Conservation (phyloP, 495 filamentous ascomycete species). For the Neurospora sp. region DNA sequence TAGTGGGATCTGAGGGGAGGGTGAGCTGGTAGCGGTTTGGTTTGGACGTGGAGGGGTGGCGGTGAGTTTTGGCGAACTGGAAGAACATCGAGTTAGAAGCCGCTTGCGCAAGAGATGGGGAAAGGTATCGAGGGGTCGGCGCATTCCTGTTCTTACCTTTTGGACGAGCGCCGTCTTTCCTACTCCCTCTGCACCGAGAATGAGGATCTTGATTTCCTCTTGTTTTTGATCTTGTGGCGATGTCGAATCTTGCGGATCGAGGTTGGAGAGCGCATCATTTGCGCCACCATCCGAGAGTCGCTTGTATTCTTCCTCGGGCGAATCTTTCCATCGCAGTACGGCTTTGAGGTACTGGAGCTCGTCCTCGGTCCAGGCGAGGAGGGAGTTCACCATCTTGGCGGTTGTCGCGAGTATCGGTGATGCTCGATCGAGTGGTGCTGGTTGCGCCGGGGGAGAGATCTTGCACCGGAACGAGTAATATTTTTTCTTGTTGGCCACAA, state of each 20-base stretch:
- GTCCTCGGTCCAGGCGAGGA: conserved; percentile 27
- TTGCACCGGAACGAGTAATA: neutral
- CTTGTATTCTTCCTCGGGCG: conserved; percentile 3
- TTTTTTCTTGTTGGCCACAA: neutral
- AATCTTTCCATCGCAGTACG: conserved; percentile 31
- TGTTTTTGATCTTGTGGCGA: neutral
- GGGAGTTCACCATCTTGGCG: conserved; percentile 18
- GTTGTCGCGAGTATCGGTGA: neutral
- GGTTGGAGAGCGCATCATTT: neutral
- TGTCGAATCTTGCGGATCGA: neutral
- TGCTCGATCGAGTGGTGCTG: neutral
- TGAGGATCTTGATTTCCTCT: conserved; percentile 29
- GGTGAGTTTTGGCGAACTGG: neutral
- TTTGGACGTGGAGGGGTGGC: conserved; percentile 13
- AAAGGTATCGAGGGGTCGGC: neutral
- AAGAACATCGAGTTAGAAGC: neutral
- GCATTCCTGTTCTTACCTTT: conserved; percentile 15
- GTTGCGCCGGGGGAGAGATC: neutral
- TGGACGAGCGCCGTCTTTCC: conserved; percentile 36
- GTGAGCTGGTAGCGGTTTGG: conserved; percentile 24
- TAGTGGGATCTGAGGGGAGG: conserved; percentile 11
- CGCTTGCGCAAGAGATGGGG: neutral
- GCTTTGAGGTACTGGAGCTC: conserved; percentile 34
- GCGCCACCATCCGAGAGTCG: conserved; percentile 1
- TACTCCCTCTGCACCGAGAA: conserved; percentile 29